These are phyloP conservation scores for Aspergillus japonicus DNA, from an alignment of 2,329 filamentous ascomycete species.

Conservation along the genomic window DNA sequence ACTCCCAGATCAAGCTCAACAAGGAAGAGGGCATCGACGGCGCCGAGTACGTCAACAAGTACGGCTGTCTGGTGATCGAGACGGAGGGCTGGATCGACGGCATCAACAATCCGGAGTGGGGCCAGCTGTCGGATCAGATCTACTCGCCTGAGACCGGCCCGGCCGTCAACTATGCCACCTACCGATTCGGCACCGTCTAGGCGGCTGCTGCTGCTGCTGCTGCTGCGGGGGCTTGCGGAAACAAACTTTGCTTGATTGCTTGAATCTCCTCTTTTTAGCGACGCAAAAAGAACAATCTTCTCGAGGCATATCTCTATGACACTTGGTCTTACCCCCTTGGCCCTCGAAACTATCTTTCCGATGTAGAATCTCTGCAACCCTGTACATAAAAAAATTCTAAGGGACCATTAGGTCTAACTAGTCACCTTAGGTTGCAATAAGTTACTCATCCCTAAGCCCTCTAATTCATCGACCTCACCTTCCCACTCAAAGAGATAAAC, in stretches of 20 bases:
- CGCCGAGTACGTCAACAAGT: constrained; percentile 55
- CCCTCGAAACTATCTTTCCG: neutral
- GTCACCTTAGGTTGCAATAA: no score
- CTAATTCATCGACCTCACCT: no score
- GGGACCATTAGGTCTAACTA: neutral
- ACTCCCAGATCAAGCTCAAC: constrained; percentile 50
- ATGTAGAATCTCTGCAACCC: neutral
- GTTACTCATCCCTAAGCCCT: no score
- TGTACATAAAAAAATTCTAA: constrained; percentile 3
- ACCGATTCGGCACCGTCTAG: constrained; percentile 45
- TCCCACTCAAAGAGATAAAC: no score
- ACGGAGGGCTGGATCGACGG: constrained; percentile 92
- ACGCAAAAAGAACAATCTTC: neutral
- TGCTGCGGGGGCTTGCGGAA: neutral
- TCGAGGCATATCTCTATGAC: neutral
- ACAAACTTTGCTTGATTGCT: neutral
- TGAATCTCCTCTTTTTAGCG: neutral
- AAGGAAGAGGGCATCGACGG: constrained; percentile 54
- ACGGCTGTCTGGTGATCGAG: constrained; percentile 87
- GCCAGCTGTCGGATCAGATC: constrained; percentile 52
- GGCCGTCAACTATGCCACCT: constrained; percentile 45
- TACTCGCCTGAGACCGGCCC: constrained; percentile 42
- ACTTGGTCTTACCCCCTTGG: neutral
- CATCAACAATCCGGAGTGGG: constrained; percentile 91
- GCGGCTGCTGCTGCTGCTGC: neutral